These are phyloP conservation scores for Geotrichum restrictum DNA, from an alignment of 1,139 yeast species.

Conservation along the genomic window DNA sequence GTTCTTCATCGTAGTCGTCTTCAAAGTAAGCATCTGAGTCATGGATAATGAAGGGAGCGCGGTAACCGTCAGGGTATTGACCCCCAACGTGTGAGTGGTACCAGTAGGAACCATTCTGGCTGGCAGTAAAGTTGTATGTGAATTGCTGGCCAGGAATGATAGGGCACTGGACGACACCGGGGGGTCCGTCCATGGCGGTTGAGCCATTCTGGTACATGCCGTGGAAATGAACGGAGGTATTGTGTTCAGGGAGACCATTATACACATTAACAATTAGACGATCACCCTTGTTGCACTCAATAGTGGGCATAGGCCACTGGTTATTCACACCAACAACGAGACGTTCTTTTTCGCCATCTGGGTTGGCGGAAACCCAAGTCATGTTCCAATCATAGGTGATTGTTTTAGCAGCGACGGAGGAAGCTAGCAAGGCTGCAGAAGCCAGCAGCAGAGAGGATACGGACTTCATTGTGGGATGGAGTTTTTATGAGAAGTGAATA, in stretches of 20 bases:
- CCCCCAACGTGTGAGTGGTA: constrained; percentile 86
- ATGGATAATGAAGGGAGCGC: constrained; percentile 71
- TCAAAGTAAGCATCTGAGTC: constrained; percentile 51
- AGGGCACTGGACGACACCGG: constrained; percentile 82
- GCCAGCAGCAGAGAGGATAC: constrained; percentile 8
- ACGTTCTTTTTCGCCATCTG: constrained; percentile 68
- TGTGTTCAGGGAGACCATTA: constrained; percentile 58
- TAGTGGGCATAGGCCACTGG: constrained; percentile 79
- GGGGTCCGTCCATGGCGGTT: constrained; percentile 82
- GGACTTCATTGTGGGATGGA: constrained; percentile 10
- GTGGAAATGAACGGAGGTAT: constrained; percentile 84
- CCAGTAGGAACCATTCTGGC: constrained; percentile 89
- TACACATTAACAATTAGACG: constrained; percentile 62
- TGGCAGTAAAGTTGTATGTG: constrained; percentile 74
- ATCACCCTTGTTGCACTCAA: constrained; percentile 72
- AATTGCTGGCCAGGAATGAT: constrained; percentile 68
- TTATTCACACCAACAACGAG: constrained; percentile 76
- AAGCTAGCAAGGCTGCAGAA: constrained; percentile 21
- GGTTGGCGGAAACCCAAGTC: constrained; percentile 65
- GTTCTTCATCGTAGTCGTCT: constrained; percentile 70
- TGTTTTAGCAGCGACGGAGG: constrained; percentile 47
- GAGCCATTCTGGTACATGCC: constrained; percentile 80
- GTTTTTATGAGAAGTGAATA: no score
- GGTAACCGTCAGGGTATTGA: constrained; percentile 89
- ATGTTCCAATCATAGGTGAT: constrained; percentile 70